Percentiles rank a stretch among this genome's conserved stretches.
Evolutionary conservation across 352 stramenopile genomes (phyloP).

Genomic region (Phytophthora fragariaefolia): DNA sequence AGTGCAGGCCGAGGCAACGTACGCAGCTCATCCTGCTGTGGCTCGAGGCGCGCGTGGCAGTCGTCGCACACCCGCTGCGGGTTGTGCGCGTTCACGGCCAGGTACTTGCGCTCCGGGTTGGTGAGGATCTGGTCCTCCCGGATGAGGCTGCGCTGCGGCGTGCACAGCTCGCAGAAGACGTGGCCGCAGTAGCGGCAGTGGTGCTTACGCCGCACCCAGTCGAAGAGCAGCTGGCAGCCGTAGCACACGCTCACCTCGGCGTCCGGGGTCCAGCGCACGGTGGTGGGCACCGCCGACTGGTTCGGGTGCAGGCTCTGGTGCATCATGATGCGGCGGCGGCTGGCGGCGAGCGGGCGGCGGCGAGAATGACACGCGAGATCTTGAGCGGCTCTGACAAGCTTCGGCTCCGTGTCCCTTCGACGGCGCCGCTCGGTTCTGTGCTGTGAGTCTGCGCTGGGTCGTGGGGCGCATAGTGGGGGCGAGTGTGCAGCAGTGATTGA

Average conservation of each 20-base stretch:
- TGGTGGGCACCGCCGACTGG: slow-evolving; percentile 51
- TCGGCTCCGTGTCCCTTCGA: neutral
- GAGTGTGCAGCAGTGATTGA: too few species aligned
- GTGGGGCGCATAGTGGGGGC: neutral
- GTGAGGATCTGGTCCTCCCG: slow-evolving; percentile 76
- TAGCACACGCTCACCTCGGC: slow-evolving; percentile 81
- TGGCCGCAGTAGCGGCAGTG: slow-evolving; percentile 88
- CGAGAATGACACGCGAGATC: slow-evolving; percentile 23
- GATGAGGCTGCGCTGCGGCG: slow-evolving; percentile 72
- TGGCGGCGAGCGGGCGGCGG: neutral
- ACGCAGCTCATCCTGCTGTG: slow-evolving; percentile 76
- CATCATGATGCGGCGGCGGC: slow-evolving; percentile 14
- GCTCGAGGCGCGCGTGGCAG: slow-evolving; percentile 64
- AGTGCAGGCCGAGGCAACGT: slow-evolving; percentile 29
- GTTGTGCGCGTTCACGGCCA: slow-evolving; percentile 83
- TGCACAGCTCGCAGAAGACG: slow-evolving; percentile 85
- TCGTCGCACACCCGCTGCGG: slow-evolving; percentile 86
- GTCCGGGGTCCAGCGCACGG: slow-evolving; percentile 86
- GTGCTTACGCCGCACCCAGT: slow-evolving; percentile 91
- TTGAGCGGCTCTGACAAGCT: slow-evolving; percentile 21
- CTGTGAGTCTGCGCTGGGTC: too few species aligned
- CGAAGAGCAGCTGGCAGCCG: slow-evolving; percentile 83
- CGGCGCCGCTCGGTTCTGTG: neutral
- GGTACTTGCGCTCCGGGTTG: slow-evolving; percentile 73
- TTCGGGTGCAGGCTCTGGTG: slow-evolving; percentile 25